A percentile compares a stretch with the other conserved stretches of the same genome.
These are phyloP conservation scores for Pulicaria dysenterica DNA, from an alignment of 129 eudicot species.

Conservation along the genomic window DNA sequence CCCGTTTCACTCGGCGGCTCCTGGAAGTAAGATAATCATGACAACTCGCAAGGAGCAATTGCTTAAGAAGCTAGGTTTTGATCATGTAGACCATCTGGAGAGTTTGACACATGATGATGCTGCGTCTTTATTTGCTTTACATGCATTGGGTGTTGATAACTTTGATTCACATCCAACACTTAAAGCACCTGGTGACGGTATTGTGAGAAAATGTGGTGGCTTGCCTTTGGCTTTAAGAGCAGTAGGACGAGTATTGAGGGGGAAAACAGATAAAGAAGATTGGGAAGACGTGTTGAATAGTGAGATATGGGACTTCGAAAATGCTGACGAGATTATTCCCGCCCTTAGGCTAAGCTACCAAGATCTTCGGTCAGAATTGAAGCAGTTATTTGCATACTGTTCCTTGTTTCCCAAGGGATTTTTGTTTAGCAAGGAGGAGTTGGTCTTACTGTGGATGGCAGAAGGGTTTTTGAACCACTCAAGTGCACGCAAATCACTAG, in stretches of 20 bases:
- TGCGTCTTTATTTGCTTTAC: not conserved
- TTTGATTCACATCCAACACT: not conserved
- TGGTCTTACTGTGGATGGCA: slow-evolving; percentile 17
- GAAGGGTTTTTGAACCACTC: slow-evolving; percentile 4
- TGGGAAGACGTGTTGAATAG: slow-evolving; percentile 13
- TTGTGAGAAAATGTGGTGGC: slow-evolving; percentile 5
- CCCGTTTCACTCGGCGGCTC: not conserved
- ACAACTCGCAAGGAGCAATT: not conserved
- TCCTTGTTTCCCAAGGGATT: slow-evolving; percentile 16
- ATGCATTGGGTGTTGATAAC: not conserved
- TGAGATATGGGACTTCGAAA: slow-evolving; percentile 1
- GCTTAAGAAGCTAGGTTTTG: not conserved
- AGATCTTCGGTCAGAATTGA: slow-evolving; percentile 10
- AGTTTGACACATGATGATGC: slow-evolving; percentile 1
- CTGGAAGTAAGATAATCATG: not conserved
- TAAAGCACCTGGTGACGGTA: not conserved
- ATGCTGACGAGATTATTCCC: not conserved
- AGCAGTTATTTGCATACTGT: slow-evolving; percentile 12
- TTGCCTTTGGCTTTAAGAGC: slow-evolving; percentile 19
- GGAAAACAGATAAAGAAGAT: not conserved
- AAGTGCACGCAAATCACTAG: not conserved
- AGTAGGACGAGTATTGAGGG: not conserved
- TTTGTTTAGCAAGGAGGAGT: not conserved
- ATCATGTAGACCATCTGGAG: not conserved
- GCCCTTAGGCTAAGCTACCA: slow-evolving; percentile 23